phyloP scores from a whole-genome alignment of 805 yeast genomes.

The Yarrowia deformans region DNA sequence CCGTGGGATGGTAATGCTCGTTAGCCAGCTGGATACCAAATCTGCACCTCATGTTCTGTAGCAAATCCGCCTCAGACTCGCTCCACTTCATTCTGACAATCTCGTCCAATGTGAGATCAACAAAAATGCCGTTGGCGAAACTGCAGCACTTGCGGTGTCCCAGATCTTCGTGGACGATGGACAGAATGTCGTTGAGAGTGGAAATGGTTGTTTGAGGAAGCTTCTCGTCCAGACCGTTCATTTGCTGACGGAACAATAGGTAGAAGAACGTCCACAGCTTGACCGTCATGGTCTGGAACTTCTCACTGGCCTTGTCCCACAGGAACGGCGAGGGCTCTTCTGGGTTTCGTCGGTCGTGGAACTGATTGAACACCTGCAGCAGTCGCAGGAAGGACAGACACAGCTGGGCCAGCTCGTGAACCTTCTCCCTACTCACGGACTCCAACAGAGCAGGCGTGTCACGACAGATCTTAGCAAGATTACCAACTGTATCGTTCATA shows the following conservation, averaged over 20 bases:
- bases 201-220: conserved; percentile 43
- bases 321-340: conserved; percentile 48
- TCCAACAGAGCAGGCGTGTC: conserved; percentile 15
- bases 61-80: conserved; percentile 69
- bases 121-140: conserved; percentile 64
- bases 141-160: conserved; percentile 78
- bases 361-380: conserved; percentile 50
- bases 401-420: conserved; percentile 8
- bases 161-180: conserved; percentile 72
- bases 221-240: conserved; percentile 44
- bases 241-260: conserved; percentile 51
- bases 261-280: conserved; percentile 52
- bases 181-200: conserved; percentile 57
- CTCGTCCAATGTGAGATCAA: conserved; percentile 64
- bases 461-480: conserved; percentile 33
- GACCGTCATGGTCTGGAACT: conserved; percentile 49
- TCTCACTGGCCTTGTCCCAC: conserved; percentile 47
- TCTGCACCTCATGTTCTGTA: conserved; percentile 80
- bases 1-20: conserved; percentile 67
- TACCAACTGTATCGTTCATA: conserved; percentile 54
- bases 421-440: not conserved
- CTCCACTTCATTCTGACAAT: conserved; percentile 57
- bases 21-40: conserved; percentile 70
- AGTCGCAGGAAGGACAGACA: conserved; percentile 48
- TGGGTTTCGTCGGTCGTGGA: conserved; percentile 44